Conservation (phyloP, 768 basidiomycete genomes). For the Lactarius deliciosus region DNA sequence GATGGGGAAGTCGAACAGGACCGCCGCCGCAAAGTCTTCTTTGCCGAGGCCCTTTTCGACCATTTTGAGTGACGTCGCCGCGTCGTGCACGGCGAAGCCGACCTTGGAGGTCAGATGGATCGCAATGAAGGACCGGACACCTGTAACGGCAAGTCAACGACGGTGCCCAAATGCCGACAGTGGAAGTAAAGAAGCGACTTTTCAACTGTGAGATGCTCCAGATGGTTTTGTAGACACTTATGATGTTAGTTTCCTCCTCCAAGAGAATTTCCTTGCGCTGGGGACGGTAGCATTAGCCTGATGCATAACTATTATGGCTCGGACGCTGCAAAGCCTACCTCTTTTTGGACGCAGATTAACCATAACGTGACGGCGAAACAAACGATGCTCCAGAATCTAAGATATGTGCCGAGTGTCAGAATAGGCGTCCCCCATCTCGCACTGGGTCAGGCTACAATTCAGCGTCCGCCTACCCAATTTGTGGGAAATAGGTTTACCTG, state of each 20-base stretch:
- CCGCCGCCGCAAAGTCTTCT: constrained; percentile 91
- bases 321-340: constrained; percentile 51
- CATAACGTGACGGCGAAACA: constrained; percentile 86
- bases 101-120: constrained; percentile 91
- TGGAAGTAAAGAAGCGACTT: constrained; percentile 54
- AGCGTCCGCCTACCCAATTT: constrained; percentile 10
- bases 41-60: constrained; percentile 95
- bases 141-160: constrained; percentile 43
- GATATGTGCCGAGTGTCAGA: constrained; percentile 71
- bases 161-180: not conserved
- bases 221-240: constrained; percentile 87
- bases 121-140: constrained; percentile 82
- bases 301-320: not conserved
- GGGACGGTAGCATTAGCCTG: not conserved
- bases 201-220: constrained; percentile 90
- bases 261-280: constrained; percentile 75
- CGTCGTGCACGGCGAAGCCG: constrained; percentile 92
- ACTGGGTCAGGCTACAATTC: constrained; percentile 37
- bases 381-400: constrained; percentile 80
- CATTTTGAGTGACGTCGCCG: constrained; percentile 87
- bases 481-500: constrained; percentile 45
- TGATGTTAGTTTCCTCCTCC: constrained; percentile 86
- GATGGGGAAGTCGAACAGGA: constrained; percentile 96
- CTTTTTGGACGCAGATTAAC: constrained; percentile 84
- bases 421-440: constrained; percentile 76